Conservation (phyloP, 2,329 filamentous ascomycete genomes). For the Diaporthe eres region DNA sequence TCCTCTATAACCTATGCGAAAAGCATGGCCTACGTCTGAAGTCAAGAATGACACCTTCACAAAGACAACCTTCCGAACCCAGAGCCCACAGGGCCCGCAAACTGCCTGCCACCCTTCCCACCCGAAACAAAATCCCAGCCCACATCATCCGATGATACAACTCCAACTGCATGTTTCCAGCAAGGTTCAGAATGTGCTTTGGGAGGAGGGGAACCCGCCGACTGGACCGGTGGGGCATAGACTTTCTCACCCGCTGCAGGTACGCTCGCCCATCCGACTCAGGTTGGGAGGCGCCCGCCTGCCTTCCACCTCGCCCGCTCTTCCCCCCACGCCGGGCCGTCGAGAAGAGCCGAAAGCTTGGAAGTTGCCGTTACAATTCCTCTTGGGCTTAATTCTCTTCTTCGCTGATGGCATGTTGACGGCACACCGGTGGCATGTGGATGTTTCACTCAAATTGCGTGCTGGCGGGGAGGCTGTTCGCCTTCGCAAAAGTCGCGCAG, state of each 20-base stretch:
- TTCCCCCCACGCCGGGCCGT: slow-evolving; percentile 13
- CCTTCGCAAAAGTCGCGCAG: not conserved
- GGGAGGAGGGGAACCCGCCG: not conserved
- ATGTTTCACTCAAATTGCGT: slow-evolving; percentile 17
- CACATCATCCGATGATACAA: slow-evolving; percentile 6
- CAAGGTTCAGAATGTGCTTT: not conserved
- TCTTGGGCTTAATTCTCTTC: not conserved
- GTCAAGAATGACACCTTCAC: not conserved
- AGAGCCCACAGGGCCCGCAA: not conserved
- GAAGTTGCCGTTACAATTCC: not conserved
- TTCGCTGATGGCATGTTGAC: not conserved
- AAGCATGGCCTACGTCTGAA: not conserved
- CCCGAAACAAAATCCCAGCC: not conserved
- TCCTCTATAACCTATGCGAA: not conserved
- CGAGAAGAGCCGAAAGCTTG: slow-evolving; percentile 2
- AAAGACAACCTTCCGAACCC: not conserved
- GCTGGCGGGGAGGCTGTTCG: not conserved
- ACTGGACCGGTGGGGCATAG: not conserved
- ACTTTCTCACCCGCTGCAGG: slow-evolving; percentile 19
- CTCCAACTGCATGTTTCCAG: not conserved
- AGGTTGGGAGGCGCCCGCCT: no score
- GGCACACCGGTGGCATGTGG: not conserved
- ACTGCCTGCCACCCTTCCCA: not conserved
- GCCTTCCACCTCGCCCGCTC: not conserved
- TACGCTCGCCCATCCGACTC: not conserved